Base-by-base conservation (phyloP, 768 basidiomycete species). In the Termitomyces sp. region DNA sequence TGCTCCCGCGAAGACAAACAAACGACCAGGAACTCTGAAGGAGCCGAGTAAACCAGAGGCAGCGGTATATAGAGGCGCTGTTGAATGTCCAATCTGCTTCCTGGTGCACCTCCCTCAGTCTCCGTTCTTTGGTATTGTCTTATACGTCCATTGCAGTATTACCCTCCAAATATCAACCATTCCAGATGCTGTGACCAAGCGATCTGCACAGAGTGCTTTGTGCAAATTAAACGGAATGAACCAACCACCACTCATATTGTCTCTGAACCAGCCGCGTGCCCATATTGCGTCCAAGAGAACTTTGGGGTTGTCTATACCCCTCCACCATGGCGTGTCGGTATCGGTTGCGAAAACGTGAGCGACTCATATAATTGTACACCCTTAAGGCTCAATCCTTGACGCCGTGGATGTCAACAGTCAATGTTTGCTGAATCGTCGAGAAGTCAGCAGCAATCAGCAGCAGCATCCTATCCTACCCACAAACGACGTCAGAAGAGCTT, bases 131-230 rank as follows among this genome's bases (percentile, higher is more conserved):
- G 51, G 64, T 72, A 60, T 61, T 62, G 37, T 59, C 54, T 56
- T 52, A 61, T 59, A 37, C 21, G 60, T 58, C 38, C 30, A 38
- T 51, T 26, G 24, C 66, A 99, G 96, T 98, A 96, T 71, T 99
- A 98, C 66, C 97, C 97, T 22, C 80, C 89, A 45, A 96, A 98
- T 71, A 97, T 98, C 71, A 98, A 98, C 67, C 88, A 87, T 64
- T 98, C 97, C 38, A 83, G 97, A 66, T 99, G 97, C 69, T 99
- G 97, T 69, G 95, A 96, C 77, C 97, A 99, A 63, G 88, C 91
- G 21, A 96, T 99, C 58, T 99, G 97, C 68, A 98, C 97, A 37
- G 97, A 99, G 72, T 99, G 97, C 68, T 98, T 99, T 66, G 93
- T 98, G 21, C 96, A 98, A 73, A 98, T 99, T 74, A 98, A 98